Percentiles rank a stretch among this genome's conserved stretches.
Evolutionary conservation across 306 rosid species (phyloP).

Genomic region (Lablab purpureus): DNA sequence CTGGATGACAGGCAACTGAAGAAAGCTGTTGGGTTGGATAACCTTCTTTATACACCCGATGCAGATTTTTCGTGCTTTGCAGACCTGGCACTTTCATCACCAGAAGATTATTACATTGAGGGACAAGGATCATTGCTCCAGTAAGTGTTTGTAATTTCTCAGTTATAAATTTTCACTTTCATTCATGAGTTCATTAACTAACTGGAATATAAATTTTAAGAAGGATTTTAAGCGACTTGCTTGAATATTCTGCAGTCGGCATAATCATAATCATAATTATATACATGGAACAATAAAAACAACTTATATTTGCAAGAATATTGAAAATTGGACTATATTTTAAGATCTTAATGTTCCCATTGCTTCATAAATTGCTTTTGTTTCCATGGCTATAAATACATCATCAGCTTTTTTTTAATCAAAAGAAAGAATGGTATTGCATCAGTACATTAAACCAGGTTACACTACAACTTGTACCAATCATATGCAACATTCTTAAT

Average conservation of each 20-base stretch:
- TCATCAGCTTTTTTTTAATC: too few relatives aligned
- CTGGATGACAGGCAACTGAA: slow-evolving; percentile 69
- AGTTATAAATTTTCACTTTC: not conserved
- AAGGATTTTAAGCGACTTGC: not conserved
- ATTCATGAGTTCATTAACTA: not conserved
- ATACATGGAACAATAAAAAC: not conserved
- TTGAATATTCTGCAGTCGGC: not conserved
- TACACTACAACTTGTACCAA: too few relatives aligned
- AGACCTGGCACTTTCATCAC: slow-evolving; percentile 93
- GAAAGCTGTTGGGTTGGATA: slow-evolving; percentile 88
- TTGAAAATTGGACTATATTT: slow-evolving; percentile 18
- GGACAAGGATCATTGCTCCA: slow-evolving; percentile 99
- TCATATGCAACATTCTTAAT: too few relatives aligned
- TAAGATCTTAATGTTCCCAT: slow-evolving; percentile 23
- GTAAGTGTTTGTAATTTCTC: slow-evolving; percentile 56
- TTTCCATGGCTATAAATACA: not conserved
- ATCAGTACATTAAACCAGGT: too few relatives aligned
- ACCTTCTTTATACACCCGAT: slow-evolving; percentile 97
- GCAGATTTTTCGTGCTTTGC: slow-evolving; percentile 99
- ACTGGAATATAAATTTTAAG: slow-evolving; percentile 8
- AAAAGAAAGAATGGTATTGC: too few relatives aligned
- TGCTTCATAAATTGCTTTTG: slow-evolving; percentile 16
- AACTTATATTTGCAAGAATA: not conserved
- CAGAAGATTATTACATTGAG: slow-evolving; percentile 89
- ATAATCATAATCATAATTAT: slow-evolving; percentile 26